Base-by-base conservation (phyloP, 768 basidiomycete species). In the Hypholoma fasciculare region DNA sequence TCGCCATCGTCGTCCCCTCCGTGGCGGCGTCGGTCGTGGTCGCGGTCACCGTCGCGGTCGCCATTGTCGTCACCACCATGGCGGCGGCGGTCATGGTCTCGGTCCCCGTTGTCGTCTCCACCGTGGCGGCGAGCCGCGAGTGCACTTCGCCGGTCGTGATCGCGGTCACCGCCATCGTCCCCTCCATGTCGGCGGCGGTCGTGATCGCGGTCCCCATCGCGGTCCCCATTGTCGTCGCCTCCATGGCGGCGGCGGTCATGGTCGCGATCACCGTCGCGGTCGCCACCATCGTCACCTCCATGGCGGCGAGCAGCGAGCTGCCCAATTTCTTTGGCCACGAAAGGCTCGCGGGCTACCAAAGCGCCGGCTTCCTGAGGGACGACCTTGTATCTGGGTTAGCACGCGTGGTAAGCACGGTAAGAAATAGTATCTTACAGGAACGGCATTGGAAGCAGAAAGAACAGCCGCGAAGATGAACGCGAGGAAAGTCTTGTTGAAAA, bases 401-500 rank as follows among this genome's bases (percentile, higher is more conserved):
- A 30, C 6, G 19, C 6, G 23, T 16, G 7, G 8, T 3, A 2
- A 38, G 12, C 14, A 3, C 7, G 36, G 4, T 3, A 6, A 13
- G 19, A 40, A 51, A 27, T 47, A 13, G 1, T 17, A 11, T 53
- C 67, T 46, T 63, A 74, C 73, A 9, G 73, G 73, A 17, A 66
- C 61, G 40, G 72, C 73, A 47, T 62, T 54, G 13, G 65, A 59
- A 39, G 69, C 64, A 20, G 72, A 62, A 36, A 74, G 39, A 47
- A 74, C 70, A 7, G 73, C 71, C 4, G 73, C 69, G 47, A 73
- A 23, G 56, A 73, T 65, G 57, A 74, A 70, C 19, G 67, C 62
- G 23, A 72, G 54, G 49, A 73, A 72, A 65, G 67, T 72, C 62
- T 71, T 71, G 69, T 65, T 71, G 71, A 73, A 72, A 27, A 72